Evolutionary conservation across 495 filamentous ascomycete species (phyloP), one percentile per base, ranked within the genome.

Genomic region (Aspergillus biplanus): DNA sequence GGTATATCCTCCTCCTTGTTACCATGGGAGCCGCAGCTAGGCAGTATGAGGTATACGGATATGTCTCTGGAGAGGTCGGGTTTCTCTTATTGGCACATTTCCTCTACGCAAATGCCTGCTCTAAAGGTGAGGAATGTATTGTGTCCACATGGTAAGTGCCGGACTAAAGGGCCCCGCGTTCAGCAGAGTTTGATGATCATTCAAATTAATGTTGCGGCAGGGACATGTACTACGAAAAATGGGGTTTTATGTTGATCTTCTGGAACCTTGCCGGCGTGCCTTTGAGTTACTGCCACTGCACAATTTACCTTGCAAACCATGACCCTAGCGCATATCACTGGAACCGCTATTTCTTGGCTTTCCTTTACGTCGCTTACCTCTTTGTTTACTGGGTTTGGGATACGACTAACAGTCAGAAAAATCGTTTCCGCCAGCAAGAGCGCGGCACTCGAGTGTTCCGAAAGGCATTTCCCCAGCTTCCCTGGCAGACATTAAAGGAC

Each of bases 161-260:
- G 21, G 2, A 27, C 21, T 27, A 27, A 27, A 27, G 2, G 21
- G 21, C n/a, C 47, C 21, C 16, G n/a, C 16, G 6, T n/a, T 55
- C 1, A 2, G 9, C 3, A 42, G n/a, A 34, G 3, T 7, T 7
- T 6, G 16, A 4, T 13, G 33, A 7, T 34, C 21, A 58, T 16
- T 13, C 33, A n/a, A 46, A 6, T 53, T 56, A 60, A 61, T 42
- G n/a, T 37, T n/a, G 4, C 11, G 8, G 8, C 46, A 87, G 85
- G 85, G 95, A 99, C 75, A 97, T 99, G 92, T 97, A 96, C 83
- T 93, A 94, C 72, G 95, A 99, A 83, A 99, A 99, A 83, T 97
- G 93, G 92, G 95, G 95, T 68, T 99, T 98, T 81, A 97, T 99
- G 94, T 85, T 99, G 58, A 97, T 97, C 77, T 99, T 99, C 86